Base-by-base conservation (phyloP, 2,329 filamentous ascomycete genomes). In the Neurospora sp. region DNA sequence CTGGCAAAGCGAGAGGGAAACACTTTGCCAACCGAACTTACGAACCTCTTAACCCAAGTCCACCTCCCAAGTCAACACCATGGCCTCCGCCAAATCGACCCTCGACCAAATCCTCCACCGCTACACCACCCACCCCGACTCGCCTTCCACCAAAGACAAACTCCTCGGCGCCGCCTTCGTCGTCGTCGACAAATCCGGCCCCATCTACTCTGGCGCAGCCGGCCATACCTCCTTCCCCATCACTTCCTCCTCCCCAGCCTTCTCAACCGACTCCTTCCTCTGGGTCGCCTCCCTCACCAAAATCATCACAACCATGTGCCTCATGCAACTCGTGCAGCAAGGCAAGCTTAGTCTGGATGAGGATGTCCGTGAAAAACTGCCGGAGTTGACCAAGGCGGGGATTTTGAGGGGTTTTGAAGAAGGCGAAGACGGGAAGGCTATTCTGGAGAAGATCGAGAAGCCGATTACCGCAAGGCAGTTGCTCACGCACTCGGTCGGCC, bases 401-500 rank as follows among this genome's bases (percentile, higher is more conserved):
- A 38, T 19, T 17, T 3, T 40, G 15, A 33, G 10, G 11, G 19
- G 33, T 17, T 62, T 62, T 15, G 52, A 33, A 1, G 52, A n/a
- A 9, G 13, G 7, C 3, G 23, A 33, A 52, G 11, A 28, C 1
- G 23, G 23, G 3, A 58, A 58, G 8, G 52, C 52, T 3, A 62
- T 62, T 5, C 28, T 62, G 28, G 52, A 62, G 0, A 5, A 62
- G 8, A 62, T 62, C 15, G 1, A 5, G 1, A 62, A n/a, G 9
- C 66, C 52, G 3, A 62, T 62, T 9, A 62, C 52, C 0, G 0
- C 73, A 36, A 80, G 79, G 8, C 78, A 79, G 28, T 79, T 87
- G 0, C 79, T 88, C 3, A 83, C 82, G 0, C 86, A 88, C 74
- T 83, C 84, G 0, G 77, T 80, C 6, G 86, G 86, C 2, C 70